Evolutionary conservation across 768 basidiomycete genomes (phyloP).

Genomic region (Cystobasidium ongulense): DNA sequence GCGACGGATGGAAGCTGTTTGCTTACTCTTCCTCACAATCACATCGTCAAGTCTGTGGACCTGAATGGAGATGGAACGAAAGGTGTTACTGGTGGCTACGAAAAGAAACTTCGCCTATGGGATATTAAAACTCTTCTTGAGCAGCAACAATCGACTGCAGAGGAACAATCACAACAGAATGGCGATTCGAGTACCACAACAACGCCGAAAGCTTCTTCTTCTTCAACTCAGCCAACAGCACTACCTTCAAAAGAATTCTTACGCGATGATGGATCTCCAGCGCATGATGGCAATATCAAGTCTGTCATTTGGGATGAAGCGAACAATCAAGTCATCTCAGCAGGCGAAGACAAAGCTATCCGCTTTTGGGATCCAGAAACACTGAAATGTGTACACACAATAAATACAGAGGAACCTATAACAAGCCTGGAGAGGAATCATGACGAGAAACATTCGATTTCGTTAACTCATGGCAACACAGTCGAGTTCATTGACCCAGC

Average conservation of each 20-base stretch:
- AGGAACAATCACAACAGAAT: slow-evolving; percentile 47
- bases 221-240: not conserved
- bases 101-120: slow-evolving; percentile 94
- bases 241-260: slow-evolving; percentile 44
- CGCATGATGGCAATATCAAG: slow-evolving; percentile 83
- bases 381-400: not conserved
- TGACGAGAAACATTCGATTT: slow-evolving; percentile 42
- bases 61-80: slow-evolving; percentile 62
- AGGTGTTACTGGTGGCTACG: slow-evolving; percentile 85
- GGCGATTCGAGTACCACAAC: slow-evolving; percentile 69
- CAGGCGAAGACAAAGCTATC: slow-evolving; percentile 82
- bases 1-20: slow-evolving; percentile 56
- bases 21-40: slow-evolving; percentile 95
- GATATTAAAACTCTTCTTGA: slow-evolving; percentile 62
- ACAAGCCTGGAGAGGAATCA: not conserved
- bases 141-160: not conserved
- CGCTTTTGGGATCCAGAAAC: slow-evolving; percentile 54
- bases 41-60: slow-evolving; percentile 93
- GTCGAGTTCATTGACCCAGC: slow-evolving; percentile 72
- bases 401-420: not conserved
- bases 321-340: slow-evolving; percentile 63
- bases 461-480: slow-evolving; percentile 82
- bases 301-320: slow-evolving; percentile 82
- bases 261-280: slow-evolving; percentile 52
- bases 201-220: not conserved